Percentiles rank a stretch among this genome's conserved stretches.
These are phyloP conservation scores for Phytophthora syringae DNA, from an alignment of 352 stramenopile genomes.

Conservation along the genomic window DNA sequence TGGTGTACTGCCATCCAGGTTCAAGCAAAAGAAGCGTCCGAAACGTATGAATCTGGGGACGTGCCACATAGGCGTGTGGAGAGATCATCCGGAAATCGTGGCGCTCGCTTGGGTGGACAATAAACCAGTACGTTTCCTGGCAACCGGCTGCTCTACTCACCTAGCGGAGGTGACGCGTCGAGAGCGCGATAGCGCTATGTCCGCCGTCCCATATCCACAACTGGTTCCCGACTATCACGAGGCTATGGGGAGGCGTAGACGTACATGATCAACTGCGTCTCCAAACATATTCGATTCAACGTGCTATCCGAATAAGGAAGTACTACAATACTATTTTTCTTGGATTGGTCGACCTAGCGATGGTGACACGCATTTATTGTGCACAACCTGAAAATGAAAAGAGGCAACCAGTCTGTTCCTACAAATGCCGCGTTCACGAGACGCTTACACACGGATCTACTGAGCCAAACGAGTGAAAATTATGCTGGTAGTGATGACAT, in stretches of 20 bases:
- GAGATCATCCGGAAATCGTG: slow-evolving; percentile 4
- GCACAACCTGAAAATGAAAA: background rate
- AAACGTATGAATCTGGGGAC: slow-evolving; percentile 6
- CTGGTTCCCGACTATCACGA: slow-evolving; percentile 8
- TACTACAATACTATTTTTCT: background rate
- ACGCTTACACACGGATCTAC: background rate
- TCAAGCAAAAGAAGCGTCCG: slow-evolving; percentile 13
- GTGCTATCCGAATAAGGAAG: background rate
- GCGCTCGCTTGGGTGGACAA: slow-evolving; percentile 19
- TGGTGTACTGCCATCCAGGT: slow-evolving; percentile 19
- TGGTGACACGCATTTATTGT: background rate
- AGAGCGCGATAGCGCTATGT: background rate
- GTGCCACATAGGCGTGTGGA: slow-evolving; percentile 5
- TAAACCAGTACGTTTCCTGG: slow-evolving; percentile 3
- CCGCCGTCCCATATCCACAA: background rate
- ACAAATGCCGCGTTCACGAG: background rate
- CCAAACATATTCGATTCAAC: background rate
- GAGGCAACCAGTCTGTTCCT: background rate
- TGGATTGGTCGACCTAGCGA: background rate
- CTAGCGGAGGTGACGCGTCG: background rate
- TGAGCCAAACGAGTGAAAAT: slow-evolving; percentile 1
- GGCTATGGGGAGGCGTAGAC: slow-evolving; percentile 9
- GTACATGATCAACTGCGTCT: slow-evolving; percentile 26
- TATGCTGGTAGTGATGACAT: no score
- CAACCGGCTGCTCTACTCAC: slow-evolving; percentile 12